phyloP scores from a whole-genome alignment of 495 filamentous ascomycete species.

The Hypomontagnella monticulosa region DNA sequence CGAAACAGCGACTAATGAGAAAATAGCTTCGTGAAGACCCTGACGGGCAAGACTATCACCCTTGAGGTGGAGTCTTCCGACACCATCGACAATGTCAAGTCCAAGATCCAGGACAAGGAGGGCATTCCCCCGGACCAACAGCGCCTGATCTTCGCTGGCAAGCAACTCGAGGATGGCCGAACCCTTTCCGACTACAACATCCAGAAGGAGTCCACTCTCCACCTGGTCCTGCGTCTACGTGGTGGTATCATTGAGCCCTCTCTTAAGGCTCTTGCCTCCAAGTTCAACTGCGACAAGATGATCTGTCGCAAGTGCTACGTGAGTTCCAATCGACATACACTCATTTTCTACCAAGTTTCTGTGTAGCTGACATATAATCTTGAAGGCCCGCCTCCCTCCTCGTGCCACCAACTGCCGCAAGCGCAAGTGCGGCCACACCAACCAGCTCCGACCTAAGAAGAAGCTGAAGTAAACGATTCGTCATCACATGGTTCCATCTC shows the following conservation, averaged over 20 bases:
- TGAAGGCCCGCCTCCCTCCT: conserved; percentile 92
- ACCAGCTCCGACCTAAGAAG: conserved; percentile 99
- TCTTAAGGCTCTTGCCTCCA: conserved; percentile 96
- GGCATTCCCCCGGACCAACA: conserved; percentile 99
- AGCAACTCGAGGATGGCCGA: conserved; percentile 99
- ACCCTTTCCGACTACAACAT: conserved; percentile 99
- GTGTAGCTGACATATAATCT: not conserved
- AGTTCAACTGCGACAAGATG: conserved; percentile 99
- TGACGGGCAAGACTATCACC: conserved; percentile 99
- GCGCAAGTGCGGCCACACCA: conserved; percentile 99
- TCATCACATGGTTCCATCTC: conserved; percentile 43
- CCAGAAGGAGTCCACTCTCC: conserved; percentile 99
- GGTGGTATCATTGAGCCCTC: conserved; percentile 99
- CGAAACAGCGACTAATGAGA: conserved; percentile 34
- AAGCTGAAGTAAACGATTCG: conserved; percentile 89
- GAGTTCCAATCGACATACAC: conserved; percentile 50
- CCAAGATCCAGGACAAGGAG: conserved; percentile 99
- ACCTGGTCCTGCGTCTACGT: conserved; percentile 98
- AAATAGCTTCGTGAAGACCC: conserved; percentile 95
- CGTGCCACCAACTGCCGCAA: conserved; percentile 99
- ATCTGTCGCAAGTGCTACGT: conserved; percentile 99
- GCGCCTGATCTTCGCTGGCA: conserved; percentile 99
- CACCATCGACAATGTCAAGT: conserved; percentile 98
- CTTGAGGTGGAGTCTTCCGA: conserved; percentile 99
- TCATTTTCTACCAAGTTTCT: not conserved